Evolutionary conservation across 805 yeast species (phyloP).

Genomic region (Wickerhamiella domercqiae): DNA sequence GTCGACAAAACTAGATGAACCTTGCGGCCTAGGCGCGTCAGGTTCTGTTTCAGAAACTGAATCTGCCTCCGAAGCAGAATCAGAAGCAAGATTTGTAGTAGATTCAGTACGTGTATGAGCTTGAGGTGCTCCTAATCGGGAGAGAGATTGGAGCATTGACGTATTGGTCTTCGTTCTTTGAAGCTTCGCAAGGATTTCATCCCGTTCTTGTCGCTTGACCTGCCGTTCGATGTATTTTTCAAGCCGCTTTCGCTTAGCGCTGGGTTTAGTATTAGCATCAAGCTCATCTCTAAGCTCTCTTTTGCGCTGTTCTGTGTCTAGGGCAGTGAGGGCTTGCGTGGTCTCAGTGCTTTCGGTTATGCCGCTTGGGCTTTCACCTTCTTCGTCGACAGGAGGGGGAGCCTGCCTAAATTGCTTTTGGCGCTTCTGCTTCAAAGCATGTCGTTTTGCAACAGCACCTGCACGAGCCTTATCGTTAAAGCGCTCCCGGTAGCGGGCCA

Average conservation of each 20-base stretch:
- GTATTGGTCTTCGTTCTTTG: conserved; percentile 37
- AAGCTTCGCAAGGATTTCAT: conserved; percentile 56
- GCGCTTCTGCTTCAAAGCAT: conserved; percentile 48
- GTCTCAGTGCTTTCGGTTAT: conserved; percentile 22
- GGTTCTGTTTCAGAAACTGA: too few relatives aligned
- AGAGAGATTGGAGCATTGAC: conserved; percentile 51
- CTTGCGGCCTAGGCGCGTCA: too few relatives aligned
- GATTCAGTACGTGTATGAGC: too few relatives aligned
- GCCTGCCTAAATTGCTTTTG: conserved; percentile 45
- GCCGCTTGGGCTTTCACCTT: conserved; percentile 8
- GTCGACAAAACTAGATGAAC: not conserved
- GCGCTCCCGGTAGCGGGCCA: conserved; percentile 73
- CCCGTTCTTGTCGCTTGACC: conserved; percentile 45
- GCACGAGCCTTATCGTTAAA: conserved; percentile 76
- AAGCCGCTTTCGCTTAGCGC: conserved; percentile 56
- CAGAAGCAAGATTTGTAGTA: too few relatives aligned
- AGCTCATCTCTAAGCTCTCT: conserved; percentile 39
- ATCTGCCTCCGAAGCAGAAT: too few relatives aligned
- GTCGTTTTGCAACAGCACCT: conserved; percentile 70
- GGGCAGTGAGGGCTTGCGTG: conserved; percentile 50
- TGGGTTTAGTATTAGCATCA: conserved; percentile 40
- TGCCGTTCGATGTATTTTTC: conserved; percentile 59
- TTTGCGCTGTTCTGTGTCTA: conserved; percentile 50
- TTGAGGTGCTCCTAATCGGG: conserved; percentile 73
- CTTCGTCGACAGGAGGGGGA: conserved; percentile 10